Evolutionary conservation across 805 yeast species (phyloP), one percentile per base, ranked within the genome.

Genomic region (Yamadazyma olivae): DNA sequence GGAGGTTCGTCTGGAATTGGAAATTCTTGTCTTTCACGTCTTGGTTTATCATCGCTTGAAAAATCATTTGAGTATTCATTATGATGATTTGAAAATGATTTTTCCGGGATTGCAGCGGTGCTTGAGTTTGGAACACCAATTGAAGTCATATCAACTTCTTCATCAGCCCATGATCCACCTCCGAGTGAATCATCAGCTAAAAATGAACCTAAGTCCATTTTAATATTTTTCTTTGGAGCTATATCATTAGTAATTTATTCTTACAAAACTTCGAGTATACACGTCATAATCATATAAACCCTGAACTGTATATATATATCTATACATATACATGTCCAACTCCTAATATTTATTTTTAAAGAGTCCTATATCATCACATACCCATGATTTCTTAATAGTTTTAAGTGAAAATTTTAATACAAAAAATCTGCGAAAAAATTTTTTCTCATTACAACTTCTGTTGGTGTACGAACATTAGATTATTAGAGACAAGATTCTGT

Each of bases 1-100:
- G 99, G 99, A 14, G 97, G 89, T 35, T 67, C 74, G 51, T 88
- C 91, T 30, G 99, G 99, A 42, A 93, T 73, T 28, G 96, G 95
- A 49, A 67, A 83, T 56, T 83, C 90, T 44, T 68, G 71, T 62
- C 86, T 75, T 44, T 75, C 77, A 46, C 67, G 65, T 46, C 67
- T 61, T 29, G 30, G 54, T 45, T 49, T 57, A 32, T 66, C 50
- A 6, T 17, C 18, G 13, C 20, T 16, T 17, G 13, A 20, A n/a
- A 50, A 12, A 24, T 12, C n/a, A 15, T 10, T 15, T 3, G 27
- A 9, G 12, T 53, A 33, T 37, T 44, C 32, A 41, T n/a, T 24
- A 7, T 38, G 30, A 24, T 32, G 7, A 32, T 14, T 23, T 26
- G 29, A 29, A 32, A 39, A 6, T 4, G 29, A 25, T 35, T 43